Percentiles rank a stretch among this genome's conserved stretches.
Evolutionary conservation across 371 early-diverging fungal genomes (phyloP).

Genomic region (Entomophthora muscae): DNA sequence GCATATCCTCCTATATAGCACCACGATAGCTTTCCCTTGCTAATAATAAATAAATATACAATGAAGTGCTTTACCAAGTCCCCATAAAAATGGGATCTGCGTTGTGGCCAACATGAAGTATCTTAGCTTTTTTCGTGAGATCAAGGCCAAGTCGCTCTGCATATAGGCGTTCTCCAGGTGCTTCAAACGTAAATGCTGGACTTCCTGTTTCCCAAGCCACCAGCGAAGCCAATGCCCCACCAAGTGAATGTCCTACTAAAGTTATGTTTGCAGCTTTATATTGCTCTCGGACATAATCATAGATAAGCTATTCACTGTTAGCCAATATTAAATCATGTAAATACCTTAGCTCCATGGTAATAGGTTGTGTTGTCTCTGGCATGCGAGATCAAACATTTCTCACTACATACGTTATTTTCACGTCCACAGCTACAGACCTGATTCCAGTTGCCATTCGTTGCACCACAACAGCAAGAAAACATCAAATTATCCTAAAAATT

Average conservation of each 20-base stretch:
- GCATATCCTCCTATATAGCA: slow-evolving; percentile 86
- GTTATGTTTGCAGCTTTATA: slow-evolving; percentile 53
- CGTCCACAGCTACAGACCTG: slow-evolving; percentile 62
- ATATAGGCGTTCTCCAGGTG: slow-evolving; percentile 63
- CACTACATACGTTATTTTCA: slow-evolving; percentile 14
- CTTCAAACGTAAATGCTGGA: slow-evolving; percentile 66
- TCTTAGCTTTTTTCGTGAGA: slow-evolving; percentile 27
- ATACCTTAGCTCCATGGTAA: slow-evolving; percentile 7
- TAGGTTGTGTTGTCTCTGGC: slow-evolving; percentile 10
- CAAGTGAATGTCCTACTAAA: slow-evolving; percentile 84
- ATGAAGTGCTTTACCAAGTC: slow-evolving; percentile 10
- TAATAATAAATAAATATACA: slow-evolving; percentile 29
- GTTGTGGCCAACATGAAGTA: slow-evolving; percentile 68
- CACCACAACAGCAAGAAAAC: slow-evolving; percentile 91
- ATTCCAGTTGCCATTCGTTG: slow-evolving; percentile 56
- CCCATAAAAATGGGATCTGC: slow-evolving; percentile 85
- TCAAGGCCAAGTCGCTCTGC: slow-evolving; percentile 55
- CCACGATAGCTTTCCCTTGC: slow-evolving; percentile 34
- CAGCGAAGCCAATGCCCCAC: slow-evolving; percentile 66
- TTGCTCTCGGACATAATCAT: slow-evolving; percentile 12
- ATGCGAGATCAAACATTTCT: slow-evolving; percentile 11
- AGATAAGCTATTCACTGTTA: background rate
- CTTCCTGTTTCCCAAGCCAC: slow-evolving; percentile 63
- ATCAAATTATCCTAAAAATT: slow-evolving; percentile 57
- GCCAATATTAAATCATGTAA: no score